Evolutionary conservation across 768 basidiomycete species (phyloP), one percentile per base, ranked within the genome.

Genomic region (Gelatoporia subvermispora): DNA sequence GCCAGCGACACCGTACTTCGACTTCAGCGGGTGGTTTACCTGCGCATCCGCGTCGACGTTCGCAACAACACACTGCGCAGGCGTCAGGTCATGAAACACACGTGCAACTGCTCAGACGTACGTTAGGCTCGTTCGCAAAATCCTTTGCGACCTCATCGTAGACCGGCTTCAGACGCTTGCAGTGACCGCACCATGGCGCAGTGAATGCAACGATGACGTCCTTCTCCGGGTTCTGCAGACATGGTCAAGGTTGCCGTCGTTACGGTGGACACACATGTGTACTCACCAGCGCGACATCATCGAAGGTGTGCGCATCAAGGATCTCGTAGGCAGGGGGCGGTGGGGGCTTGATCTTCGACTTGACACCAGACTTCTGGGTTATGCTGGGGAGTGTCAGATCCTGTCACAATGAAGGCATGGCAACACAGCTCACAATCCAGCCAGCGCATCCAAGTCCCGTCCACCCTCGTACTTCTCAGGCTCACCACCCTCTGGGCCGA

Each of bases 141-240:
- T 81, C 80, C 43, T 70, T 67, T 25, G 93, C 93, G 37, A 93
- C 86, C 65, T 88, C 76, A 65, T 94, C 93, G 61, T 88, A 93
- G 25, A 76, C 74, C 17, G 93, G 93, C 67, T 94, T 94, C 66
- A 96, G 65, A 55, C 52, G 76, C 73, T 97, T 97, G 79, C 95
- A 97, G 74, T 98, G 93, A 24, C 93, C 92, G 57, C 94, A 94
- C 91, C 89, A 86, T 35, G 82, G 81, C 21, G 87, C 88, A 51
- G 85, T 91, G 71, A 88, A 91, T 1, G 87, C 74, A 40, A 95
- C 90, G 20, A 97, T 72, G 38, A 91, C 89, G 58, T 93, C 80
- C 69, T 94, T 94, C 20, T 73, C 68, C 20, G 73, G 60, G 58
- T 90, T 81, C 79, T 86, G 51, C 16, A 48, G 23, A 47, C 21